Evolutionary conservation across 2,329 filamentous ascomycete genomes (phyloP).

Genomic region (Orbilia brochopaga): DNA sequence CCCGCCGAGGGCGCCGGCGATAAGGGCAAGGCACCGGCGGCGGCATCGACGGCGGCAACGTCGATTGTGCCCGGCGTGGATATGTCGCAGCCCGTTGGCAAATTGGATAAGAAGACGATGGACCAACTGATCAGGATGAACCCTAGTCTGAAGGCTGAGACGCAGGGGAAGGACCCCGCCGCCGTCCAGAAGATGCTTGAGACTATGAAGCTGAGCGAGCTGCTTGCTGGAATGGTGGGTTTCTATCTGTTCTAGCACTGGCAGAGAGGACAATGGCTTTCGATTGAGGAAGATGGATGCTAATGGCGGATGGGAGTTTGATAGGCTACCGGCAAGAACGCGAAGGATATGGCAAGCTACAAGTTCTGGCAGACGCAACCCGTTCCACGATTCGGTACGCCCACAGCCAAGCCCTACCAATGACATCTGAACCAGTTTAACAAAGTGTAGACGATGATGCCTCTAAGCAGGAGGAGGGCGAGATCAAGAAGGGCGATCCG

Average conservation of each 20-base stretch:
- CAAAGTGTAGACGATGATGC: slow-evolving; percentile 61
- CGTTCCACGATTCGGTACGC: slow-evolving; percentile 76
- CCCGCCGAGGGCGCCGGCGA: slow-evolving; percentile 61
- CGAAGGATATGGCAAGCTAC: slow-evolving; percentile 94
- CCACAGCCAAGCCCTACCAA: not conserved
- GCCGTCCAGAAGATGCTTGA: slow-evolving; percentile 62
- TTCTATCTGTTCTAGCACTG: slow-evolving; percentile 56
- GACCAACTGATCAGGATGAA: slow-evolving; percentile 61
- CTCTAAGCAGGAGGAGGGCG: slow-evolving; percentile 70
- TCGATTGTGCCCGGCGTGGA: slow-evolving; percentile 33
- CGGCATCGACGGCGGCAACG: slow-evolving; percentile 54
- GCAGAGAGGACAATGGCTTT: slow-evolving; percentile 57
- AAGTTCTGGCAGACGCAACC: slow-evolving; percentile 99
- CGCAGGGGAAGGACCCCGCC: slow-evolving; percentile 74
- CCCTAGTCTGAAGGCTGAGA: slow-evolving; percentile 72
- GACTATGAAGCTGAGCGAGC: slow-evolving; percentile 61
- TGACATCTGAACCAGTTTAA: not conserved
- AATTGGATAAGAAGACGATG: slow-evolving; percentile 52
- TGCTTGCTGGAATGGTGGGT: slow-evolving; percentile 61
- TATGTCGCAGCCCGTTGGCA: slow-evolving; percentile 51
- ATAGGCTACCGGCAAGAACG: slow-evolving; percentile 77
- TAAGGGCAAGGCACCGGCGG: slow-evolving; percentile 60
- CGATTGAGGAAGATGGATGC: slow-evolving; percentile 54
- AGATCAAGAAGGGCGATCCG: slow-evolving; percentile 78
- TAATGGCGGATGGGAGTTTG: slow-evolving; percentile 18